These are phyloP conservation scores for Gastroboletus turbinatus DNA, from an alignment of 1,284 basidiomycete genomes.

Conservation along the genomic window DNA sequence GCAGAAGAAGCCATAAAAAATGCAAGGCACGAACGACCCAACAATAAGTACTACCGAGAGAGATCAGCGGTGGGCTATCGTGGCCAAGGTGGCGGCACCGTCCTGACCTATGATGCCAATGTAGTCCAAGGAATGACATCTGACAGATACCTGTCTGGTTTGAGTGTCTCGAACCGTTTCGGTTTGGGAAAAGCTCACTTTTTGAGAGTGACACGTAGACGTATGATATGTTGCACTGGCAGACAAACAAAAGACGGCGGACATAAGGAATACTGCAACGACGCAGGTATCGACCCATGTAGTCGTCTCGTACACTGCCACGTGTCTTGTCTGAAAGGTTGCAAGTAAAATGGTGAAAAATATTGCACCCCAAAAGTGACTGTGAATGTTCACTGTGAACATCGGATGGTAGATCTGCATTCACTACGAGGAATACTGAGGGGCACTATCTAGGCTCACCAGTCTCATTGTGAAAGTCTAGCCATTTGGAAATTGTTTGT, in stretches of 20 bases:
- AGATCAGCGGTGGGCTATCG: not conserved
- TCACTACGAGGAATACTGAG: slow-evolving; percentile 4
- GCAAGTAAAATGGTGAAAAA: slow-evolving; percentile 64
- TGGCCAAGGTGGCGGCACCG: not conserved
- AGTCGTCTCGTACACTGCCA: slow-evolving; percentile 48
- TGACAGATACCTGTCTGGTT: slow-evolving; percentile 42
- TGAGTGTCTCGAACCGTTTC: not conserved
- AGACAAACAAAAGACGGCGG: slow-evolving; percentile 73
- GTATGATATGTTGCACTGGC: slow-evolving; percentile 81
- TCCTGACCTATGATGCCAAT: slow-evolving; percentile 61
- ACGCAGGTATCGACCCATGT: slow-evolving; percentile 66
- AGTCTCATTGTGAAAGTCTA: slow-evolving; percentile 85
- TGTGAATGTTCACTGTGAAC: slow-evolving; percentile 83
- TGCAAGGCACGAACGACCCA: slow-evolving; percentile 78
- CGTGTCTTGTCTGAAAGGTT: slow-evolving; percentile 51
- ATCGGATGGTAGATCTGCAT: slow-evolving; percentile 9
- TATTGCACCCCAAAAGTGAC: slow-evolving; percentile 76
- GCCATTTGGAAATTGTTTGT: slow-evolving; percentile 11
- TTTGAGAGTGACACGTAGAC: slow-evolving; percentile 70
- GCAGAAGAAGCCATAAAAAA: slow-evolving; percentile 76
- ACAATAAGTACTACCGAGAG: slow-evolving; percentile 55
- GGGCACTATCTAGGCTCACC: slow-evolving; percentile 40
- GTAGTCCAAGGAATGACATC: slow-evolving; percentile 70
- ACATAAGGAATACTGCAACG: slow-evolving; percentile 69
- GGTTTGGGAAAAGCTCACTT: slow-evolving; percentile 41